Evolutionary conservation across 139 green algal species (phyloP).

Genomic region (Tetradesmus lagerheimii): DNA sequence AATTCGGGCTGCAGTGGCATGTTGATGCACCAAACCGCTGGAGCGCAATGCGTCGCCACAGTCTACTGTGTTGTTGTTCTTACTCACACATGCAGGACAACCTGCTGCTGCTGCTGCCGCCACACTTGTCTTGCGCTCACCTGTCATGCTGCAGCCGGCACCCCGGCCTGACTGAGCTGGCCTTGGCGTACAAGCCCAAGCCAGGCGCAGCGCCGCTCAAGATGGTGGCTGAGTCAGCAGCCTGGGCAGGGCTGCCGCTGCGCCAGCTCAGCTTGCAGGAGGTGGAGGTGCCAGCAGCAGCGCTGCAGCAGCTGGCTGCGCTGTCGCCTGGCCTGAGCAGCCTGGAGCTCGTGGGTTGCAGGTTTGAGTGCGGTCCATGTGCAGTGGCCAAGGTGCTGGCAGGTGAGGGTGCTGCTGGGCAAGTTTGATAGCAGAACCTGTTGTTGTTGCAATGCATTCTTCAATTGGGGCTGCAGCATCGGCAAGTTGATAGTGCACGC

Average conservation of each 20-base stretch:
- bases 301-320: neutral
- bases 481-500: too few relatives aligned
- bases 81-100: too few relatives aligned
- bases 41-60: too few relatives aligned
- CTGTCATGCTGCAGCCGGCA: neutral
- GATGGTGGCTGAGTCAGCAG: neutral
- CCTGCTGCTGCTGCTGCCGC: neutral
- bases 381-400: neutral
- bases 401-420: too few relatives aligned
- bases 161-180: neutral
- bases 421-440: too few relatives aligned
- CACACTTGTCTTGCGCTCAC: too few relatives aligned
- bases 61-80: too few relatives aligned
- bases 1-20: too few relatives aligned
- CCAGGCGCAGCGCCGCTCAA: neutral
- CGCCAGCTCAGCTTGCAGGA: neutral
- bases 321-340: neutral
- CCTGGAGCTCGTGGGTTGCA: neutral
- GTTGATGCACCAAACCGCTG: too few relatives aligned
- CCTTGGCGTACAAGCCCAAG: neutral
- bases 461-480: too few relatives aligned
- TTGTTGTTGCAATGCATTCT: too few relatives aligned
- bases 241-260: neutral
- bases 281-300: neutral
- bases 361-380: neutral